Conservation (phyloP, 2,329 filamentous ascomycete species). For the Phyllosticta capitalensis region DNA sequence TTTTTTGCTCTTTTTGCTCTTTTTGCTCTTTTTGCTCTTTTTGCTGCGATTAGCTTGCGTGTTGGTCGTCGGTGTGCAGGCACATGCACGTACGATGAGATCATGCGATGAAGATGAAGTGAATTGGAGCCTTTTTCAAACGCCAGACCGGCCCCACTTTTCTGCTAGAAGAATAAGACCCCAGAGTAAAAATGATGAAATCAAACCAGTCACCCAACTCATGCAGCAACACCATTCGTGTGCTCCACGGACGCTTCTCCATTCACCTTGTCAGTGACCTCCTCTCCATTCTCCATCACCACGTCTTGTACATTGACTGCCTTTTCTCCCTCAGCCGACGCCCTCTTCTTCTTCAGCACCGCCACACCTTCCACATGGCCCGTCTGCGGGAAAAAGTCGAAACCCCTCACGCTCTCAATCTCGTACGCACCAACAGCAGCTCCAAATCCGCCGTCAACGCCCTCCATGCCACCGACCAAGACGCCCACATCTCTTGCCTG, state of each 20-base stretch:
- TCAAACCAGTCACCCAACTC: neutral
- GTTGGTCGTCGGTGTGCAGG: no score
- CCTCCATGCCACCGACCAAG: constrained; percentile 60
- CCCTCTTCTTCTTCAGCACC: constrained; percentile 39
- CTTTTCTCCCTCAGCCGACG: neutral
- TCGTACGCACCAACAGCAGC: constrained; percentile 50
- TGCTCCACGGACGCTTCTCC: neutral
- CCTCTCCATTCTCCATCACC: neutral
- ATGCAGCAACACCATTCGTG: neutral
- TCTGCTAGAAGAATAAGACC: neutral
- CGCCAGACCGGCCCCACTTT: neutral
- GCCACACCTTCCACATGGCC: constrained; percentile 58
- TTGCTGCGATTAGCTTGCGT: no score
- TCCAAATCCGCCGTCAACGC: constrained; percentile 27
- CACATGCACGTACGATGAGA: no score
- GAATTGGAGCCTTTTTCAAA: neutral
- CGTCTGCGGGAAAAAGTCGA: constrained; percentile 94
- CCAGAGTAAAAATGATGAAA: neutral
- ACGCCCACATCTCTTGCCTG: constrained; percentile 89
- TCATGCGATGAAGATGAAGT: no score
- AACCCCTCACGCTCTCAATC: constrained; percentile 84
- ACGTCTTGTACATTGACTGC: neutral
- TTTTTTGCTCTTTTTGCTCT: no score
- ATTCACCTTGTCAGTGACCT: neutral
- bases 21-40: no score